Conservation (phyloP, 306 rosid species). For the Sophora flavescens region DNA sequence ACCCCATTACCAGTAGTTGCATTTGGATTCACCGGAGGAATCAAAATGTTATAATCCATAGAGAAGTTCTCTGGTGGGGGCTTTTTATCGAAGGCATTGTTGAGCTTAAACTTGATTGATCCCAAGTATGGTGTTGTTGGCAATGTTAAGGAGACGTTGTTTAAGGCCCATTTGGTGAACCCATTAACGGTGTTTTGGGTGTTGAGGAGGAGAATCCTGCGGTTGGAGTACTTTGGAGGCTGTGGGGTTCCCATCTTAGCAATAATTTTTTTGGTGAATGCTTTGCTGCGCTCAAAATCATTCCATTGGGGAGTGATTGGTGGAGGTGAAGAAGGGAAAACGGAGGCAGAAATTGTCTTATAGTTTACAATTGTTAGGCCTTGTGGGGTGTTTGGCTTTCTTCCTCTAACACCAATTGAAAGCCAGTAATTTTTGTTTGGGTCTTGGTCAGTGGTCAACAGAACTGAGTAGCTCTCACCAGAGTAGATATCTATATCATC, state of each 20-base stretch:
- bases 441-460: conserved; percentile 71
- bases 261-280: conserved; percentile 58
- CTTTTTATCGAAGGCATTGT: conserved; percentile 41
- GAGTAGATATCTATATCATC: conserved; percentile 86
- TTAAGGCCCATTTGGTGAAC: conserved; percentile 75
- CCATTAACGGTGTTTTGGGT: conserved; percentile 75
- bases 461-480: conserved; percentile 83
- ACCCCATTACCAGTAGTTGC: conserved; percentile 60
- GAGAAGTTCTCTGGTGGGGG: conserved; percentile 60
- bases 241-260: conserved; percentile 68
- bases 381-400: conserved; percentile 68
- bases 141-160: conserved; percentile 67
- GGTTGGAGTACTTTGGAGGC: conserved; percentile 60
- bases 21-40: conserved; percentile 52
- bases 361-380: conserved; percentile 73
- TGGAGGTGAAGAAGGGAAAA: conserved; percentile 69
- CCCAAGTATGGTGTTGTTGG: conserved; percentile 80
- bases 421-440: conserved; percentile 82
- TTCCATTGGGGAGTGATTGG: conserved; percentile 73
- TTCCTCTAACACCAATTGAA: conserved; percentile 69
- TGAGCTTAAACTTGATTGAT: conserved; percentile 43
- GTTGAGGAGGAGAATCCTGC: conserved; percentile 72
- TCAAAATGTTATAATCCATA: conserved; percentile 52
- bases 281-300: conserved; percentile 66
- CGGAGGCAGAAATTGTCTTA: conserved; percentile 57